Evolutionary conservation across 331 rosid genomes (phyloP).

Genomic region (Saraca asoca): DNA sequence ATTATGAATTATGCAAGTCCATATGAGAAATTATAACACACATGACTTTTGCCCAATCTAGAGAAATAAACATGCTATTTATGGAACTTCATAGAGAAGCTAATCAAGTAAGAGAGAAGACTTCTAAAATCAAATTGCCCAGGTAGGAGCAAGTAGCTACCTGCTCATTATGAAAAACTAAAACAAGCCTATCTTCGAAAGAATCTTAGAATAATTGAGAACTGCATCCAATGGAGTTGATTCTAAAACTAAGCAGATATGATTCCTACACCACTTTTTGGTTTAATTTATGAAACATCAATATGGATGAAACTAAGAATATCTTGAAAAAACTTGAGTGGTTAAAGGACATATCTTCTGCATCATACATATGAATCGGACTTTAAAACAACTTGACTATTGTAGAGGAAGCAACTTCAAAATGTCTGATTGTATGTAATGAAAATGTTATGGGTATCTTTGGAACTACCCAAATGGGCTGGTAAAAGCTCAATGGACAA

Average conservation of each 20-base stretch:
- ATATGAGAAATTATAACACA: too few relatives aligned
- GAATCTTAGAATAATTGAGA: conserved; percentile 73
- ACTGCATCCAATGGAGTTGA: conserved; percentile 53
- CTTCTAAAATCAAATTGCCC: conserved; percentile 70
- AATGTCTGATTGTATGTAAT: conserved; percentile 16
- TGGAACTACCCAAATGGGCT: too few relatives aligned
- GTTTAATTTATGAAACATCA: conserved; percentile 12
- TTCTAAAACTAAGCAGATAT: conserved; percentile 36
- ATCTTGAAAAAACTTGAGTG: conserved; percentile 50
- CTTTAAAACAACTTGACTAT: background rate
- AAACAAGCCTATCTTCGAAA: conserved; percentile 87
- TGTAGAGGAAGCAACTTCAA: conserved; percentile 4
- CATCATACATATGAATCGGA: conserved; percentile 13
- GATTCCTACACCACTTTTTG: background rate
- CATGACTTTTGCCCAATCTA: too few relatives aligned
- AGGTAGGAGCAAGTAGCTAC: conserved; percentile 82
- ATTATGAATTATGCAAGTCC: too few relatives aligned
- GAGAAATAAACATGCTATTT: too few relatives aligned
- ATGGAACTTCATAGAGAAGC: conserved; percentile 98
- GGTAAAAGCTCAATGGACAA: too few relatives aligned
- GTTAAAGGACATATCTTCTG: conserved; percentile 24
- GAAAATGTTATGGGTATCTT: too few relatives aligned
- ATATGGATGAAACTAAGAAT: conserved; percentile 42
- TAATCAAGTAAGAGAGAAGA: conserved; percentile 78
- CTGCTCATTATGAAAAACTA: conserved; percentile 76